Base-by-base conservation (phyloP, 192 early-diverging fungal genomes). In the Linnemannia zychae region DNA sequence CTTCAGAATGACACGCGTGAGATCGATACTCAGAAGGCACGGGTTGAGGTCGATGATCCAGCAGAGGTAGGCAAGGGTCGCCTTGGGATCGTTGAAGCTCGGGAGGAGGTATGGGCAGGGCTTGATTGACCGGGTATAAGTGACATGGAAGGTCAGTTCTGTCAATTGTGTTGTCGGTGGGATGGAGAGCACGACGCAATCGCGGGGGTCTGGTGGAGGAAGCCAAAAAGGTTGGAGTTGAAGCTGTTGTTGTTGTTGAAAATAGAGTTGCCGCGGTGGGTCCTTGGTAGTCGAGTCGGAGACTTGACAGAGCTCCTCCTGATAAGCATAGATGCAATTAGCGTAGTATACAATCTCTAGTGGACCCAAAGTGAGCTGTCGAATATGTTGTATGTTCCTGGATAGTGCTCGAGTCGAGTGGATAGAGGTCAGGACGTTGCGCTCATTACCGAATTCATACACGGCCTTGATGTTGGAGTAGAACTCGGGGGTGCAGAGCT, bases 381-480 rank as follows among this genome's bases (percentile, higher is more conserved):
- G 24, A 57, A 57, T 24, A 15, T 63, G 52, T 6, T 57, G n/a
- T 2, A 57, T 9, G 11, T 57, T 57, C n/a, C 22, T 57, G 6
- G 52, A 5, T 11, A 57, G 17, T 0, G 52, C 52, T 2, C 2
- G 0, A 1, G 11, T 57, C n/a, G 52, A 57, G 7, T 57, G 7
- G 0, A 0, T 11, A 2, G 4, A 24, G n/a, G 1, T 9, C 0
- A 57, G 4, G n/a, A 24, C 9, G 52, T n/a, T n/a, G n/a, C 11
- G 53, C 7, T 1, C n/a, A 1, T 57, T n/a, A 6, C 0, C 0
- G 52, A 0, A 7, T 3, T 24, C n/a, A 11, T 7, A 57, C 0
- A 1, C 2, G n/a, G n/a, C 52, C 3, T 5, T 0, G 52, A 57
- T 9, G 52, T 57, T 5, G n/a, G 7, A 57, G n/a, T 24, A 57